Evolutionary conservation across 2,329 filamentous ascomycete genomes (phyloP).

Genomic region (Aureobasidium leucospermi): DNA sequence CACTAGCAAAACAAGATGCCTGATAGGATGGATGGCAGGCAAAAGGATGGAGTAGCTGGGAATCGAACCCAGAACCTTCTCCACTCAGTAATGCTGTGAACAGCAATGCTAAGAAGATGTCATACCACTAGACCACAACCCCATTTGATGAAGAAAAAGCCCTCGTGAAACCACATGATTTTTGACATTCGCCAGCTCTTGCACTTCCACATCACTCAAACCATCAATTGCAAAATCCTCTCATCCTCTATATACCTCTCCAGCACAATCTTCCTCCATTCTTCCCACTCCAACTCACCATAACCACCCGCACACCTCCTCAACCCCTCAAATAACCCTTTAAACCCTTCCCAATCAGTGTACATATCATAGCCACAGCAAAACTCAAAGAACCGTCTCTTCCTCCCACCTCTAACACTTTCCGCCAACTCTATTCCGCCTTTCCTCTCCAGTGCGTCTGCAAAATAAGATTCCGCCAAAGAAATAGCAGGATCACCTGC

Average conservation of each 20-base stretch:
- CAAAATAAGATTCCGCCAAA: background rate
- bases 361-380: background rate
- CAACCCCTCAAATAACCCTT: background rate
- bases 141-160: background rate
- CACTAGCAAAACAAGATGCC: background rate
- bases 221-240: background rate
- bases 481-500: background rate
- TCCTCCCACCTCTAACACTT: background rate
- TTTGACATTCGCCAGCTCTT: background rate
- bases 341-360: background rate
- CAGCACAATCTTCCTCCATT: background rate
- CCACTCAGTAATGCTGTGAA: background rate
- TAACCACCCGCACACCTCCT: background rate
- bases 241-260: background rate
- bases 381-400: background rate
- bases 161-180: background rate
- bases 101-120: slow-evolving; percentile 10
- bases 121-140: slow-evolving; percentile 10
- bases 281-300: background rate
- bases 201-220: background rate
- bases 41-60: slow-evolving; percentile 5
- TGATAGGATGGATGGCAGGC: background rate
- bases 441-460: background rate
- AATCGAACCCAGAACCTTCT: slow-evolving; percentile 10
- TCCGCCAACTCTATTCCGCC: background rate